Percentiles rank a stretch among this genome's conserved stretches.
phyloP scores from a whole-genome alignment of 805 yeast genomes.

The Jamesozyma piceae region DNA sequence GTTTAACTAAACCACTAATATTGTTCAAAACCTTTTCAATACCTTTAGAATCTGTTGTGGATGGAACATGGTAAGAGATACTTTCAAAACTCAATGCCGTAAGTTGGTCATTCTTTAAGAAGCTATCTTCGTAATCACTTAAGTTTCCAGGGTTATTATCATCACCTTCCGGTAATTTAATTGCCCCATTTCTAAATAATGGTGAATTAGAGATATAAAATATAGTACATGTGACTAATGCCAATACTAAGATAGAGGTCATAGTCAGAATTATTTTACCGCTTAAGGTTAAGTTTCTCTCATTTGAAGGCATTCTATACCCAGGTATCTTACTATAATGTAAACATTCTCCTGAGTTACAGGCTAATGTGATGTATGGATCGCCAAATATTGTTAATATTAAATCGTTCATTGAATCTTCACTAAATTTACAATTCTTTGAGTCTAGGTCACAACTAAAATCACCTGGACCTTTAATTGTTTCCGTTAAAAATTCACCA shows the following conservation, averaged over 20 bases:
- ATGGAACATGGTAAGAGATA: constrained; percentile 41
- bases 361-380: constrained; percentile 69
- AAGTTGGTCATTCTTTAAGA: constrained; percentile 46
- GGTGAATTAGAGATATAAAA: constrained; percentile 52
- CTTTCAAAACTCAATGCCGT: constrained; percentile 69
- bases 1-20: constrained; percentile 68
- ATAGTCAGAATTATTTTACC: constrained; percentile 37
- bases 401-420: constrained; percentile 92
- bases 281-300: constrained; percentile 21
- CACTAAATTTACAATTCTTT: constrained; percentile 69
- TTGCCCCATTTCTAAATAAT: constrained; percentile 35
- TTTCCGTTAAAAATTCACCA: constrained; percentile 81
- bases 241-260: constrained; percentile 34
- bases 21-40: constrained; percentile 42
- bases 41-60: constrained; percentile 5
- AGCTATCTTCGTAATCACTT: constrained; percentile 26
- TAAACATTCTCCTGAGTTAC: constrained; percentile 83
- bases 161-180: constrained; percentile 20
- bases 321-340: constrained; percentile 93
- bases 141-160: constrained; percentile 17
- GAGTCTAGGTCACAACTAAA: constrained; percentile 65
- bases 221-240: constrained; percentile 23
- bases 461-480: constrained; percentile 89
- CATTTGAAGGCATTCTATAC: constrained; percentile 52
- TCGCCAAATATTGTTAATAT: constrained; percentile 93